These are phyloP conservation scores for Alternaria viburni DNA, from an alignment of 2,329 filamentous ascomycete genomes.

Conservation along the genomic window DNA sequence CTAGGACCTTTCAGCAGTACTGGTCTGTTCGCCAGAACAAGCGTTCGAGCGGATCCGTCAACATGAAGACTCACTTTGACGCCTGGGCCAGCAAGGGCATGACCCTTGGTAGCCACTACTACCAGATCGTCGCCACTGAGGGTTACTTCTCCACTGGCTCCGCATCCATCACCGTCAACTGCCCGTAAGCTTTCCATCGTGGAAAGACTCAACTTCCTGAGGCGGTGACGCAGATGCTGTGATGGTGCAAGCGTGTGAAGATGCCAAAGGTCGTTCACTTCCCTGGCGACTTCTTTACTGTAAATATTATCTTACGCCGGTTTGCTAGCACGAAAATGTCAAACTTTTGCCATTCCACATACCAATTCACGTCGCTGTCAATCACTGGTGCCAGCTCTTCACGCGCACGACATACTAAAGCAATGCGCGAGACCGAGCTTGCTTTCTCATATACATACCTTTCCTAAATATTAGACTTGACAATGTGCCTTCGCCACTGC, in stretches of 20 bases:
- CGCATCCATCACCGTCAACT: conserved; percentile 56
- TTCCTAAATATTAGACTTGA: not conserved
- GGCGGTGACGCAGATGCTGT: not conserved
- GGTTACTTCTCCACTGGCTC: conserved; percentile 60
- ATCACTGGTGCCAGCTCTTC: not conserved
- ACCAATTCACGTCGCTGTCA: not conserved
- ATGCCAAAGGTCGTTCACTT: not conserved
- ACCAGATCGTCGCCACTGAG: conserved; percentile 48
- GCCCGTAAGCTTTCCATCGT: conserved; percentile 21
- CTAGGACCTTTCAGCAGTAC: conserved; percentile 60
- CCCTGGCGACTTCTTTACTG: not conserved
- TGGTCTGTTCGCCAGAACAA: conserved; percentile 50
- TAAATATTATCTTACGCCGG: conserved; percentile 4
- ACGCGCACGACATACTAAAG: not conserved
- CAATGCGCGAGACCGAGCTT: not conserved
- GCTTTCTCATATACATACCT: not conserved
- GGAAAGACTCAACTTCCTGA: not conserved
- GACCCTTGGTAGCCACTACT: conserved; percentile 40
- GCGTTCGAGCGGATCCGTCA: conserved; percentile 39
- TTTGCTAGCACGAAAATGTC: conserved; percentile 6
- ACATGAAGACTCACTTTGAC: conserved; percentile 44
- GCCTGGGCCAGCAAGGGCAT: conserved; percentile 44
- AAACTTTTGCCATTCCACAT: not conserved
- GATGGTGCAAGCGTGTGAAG: not conserved
- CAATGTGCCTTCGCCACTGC: conserved; percentile 21